Conservation (phyloP, 257 asterid species). For the Forsythia viridissima region DNA sequence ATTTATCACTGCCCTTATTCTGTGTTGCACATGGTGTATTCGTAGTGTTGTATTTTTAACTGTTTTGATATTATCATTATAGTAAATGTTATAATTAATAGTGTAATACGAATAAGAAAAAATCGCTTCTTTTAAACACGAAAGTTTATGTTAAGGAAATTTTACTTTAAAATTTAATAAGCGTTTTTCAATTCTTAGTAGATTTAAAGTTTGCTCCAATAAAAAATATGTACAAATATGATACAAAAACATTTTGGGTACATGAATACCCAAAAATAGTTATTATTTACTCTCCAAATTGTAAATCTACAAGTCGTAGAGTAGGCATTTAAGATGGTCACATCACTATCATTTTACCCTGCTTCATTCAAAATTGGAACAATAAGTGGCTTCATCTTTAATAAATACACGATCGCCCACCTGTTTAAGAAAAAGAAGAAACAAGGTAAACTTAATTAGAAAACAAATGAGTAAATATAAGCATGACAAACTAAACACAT, state of each 20-base stretch:
- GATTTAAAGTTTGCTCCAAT: conserved; percentile 3
- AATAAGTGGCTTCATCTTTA: too few relatives aligned
- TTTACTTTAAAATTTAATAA: too few relatives aligned
- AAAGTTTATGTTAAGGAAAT: too few relatives aligned
- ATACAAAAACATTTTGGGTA: conserved; percentile 26
- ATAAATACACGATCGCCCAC: conserved; percentile 19
- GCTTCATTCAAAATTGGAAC: too few relatives aligned
- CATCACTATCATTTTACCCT: conserved; percentile 67
- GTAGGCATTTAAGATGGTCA: conserved; percentile 38
- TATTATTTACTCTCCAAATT: conserved; percentile 25
- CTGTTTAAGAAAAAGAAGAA: conserved; percentile 22
- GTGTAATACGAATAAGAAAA: too few relatives aligned
- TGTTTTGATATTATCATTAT: too few relatives aligned
- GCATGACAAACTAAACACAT: not conserved
- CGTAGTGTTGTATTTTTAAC: too few relatives aligned
- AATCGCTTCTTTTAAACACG: too few relatives aligned
- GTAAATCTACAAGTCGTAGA: conserved; percentile 9
- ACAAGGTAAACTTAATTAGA: too few relatives aligned
- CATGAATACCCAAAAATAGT: conserved; percentile 19
- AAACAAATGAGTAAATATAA: not conserved
- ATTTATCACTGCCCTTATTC: too few relatives aligned
- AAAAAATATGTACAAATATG: conserved; percentile 27
- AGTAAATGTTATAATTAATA: too few relatives aligned
- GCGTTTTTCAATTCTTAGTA: not conserved
- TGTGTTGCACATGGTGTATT: too few relatives aligned